Evolutionary conservation across 1,284 basidiomycete species (phyloP), one percentile per base, ranked within the genome.

Genomic region (Tausonia pullulans): DNA sequence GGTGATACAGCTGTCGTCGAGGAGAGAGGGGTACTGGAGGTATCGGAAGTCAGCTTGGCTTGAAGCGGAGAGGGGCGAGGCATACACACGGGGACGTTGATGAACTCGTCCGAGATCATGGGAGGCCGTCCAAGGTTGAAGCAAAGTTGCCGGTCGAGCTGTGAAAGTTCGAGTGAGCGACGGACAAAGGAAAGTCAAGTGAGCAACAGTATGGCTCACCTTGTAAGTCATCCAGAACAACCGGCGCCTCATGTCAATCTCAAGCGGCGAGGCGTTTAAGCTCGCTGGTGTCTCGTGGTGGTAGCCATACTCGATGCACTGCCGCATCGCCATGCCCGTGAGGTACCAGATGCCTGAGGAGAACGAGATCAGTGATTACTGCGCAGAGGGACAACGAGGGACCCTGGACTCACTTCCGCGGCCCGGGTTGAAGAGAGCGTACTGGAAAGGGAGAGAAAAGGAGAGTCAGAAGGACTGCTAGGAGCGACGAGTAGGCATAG

Each of bases 191-290:
- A 52, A 27, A 14, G 13, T 13, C 4, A 14, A n/a, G 9, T 11
- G 14, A 46, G 5, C 3, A 27, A 44, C 2, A 5, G 5, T 3
- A 10, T 7, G 16, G 61, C 63, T 11, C 6, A 62, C 61, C 59
- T 78, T 77, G 69, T 77, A 78, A 2, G 75, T 74, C 52, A 72
- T 71, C 74, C 75, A 76, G 68, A 78, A 78, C 48, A 78, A 66
- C 46, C 77, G 70, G 49, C 77, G 65, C 54, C 75, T 69, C 75
- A 78, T 77, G 62, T 78, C 77, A 40, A 77, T 68, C 68, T 78
- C 77, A n/a, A 77, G 70, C 53, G 74, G 72, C 62, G 74, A 74
- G 50, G 76, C 69, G 60, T 71, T 71, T 43, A 74, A 72, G 5
- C 72, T 69, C 48, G 74, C 71, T 60, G 75, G 74, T 65, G 75